Conservation (phyloP, 306 rosid species). For the Begonia loranthoides region DNA sequence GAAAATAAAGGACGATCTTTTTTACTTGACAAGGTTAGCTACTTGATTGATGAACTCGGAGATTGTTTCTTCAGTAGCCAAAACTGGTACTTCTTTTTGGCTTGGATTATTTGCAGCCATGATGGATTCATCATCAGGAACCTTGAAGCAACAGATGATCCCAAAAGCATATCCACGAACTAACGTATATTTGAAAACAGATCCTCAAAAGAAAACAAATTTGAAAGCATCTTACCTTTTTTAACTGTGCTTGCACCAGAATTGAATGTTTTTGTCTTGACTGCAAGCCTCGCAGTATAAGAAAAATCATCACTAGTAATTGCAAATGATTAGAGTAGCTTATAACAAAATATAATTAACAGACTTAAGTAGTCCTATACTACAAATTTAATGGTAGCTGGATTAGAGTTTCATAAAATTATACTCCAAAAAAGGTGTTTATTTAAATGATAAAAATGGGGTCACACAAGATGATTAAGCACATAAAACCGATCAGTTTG, state of each 20-base stretch:
- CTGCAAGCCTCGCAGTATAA: conserved; percentile 23
- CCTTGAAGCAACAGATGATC: conserved; percentile 41
- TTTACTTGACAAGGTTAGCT: conserved; percentile 63
- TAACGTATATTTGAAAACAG: conserved; percentile 18
- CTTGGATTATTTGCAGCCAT: conserved; percentile 21
- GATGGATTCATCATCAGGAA: conserved; percentile 37
- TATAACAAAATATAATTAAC: background rate
- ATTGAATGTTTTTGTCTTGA: conserved; percentile 16
- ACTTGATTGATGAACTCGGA: conserved; percentile 56
- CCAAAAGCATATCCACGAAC: conserved; percentile 22
- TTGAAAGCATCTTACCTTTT: conserved; percentile 33
- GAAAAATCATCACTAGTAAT: conserved; percentile 2
- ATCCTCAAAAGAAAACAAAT: conserved; percentile 13
- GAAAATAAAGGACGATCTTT: conserved; percentile 5
- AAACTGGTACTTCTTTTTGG: conserved; percentile 25
- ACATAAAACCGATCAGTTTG: no score
- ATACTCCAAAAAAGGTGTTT: background rate
- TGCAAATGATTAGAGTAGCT: background rate
- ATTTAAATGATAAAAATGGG: no score
- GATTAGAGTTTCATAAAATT: background rate
- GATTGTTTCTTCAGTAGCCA: conserved; percentile 49
- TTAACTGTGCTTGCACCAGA: conserved; percentile 35
- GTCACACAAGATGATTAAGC: no score
- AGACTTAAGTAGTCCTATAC: background rate
- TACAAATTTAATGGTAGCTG: background rate